phyloP scores from a whole-genome alignment of 331 rosid species.

The Quercus tomentella region DNA sequence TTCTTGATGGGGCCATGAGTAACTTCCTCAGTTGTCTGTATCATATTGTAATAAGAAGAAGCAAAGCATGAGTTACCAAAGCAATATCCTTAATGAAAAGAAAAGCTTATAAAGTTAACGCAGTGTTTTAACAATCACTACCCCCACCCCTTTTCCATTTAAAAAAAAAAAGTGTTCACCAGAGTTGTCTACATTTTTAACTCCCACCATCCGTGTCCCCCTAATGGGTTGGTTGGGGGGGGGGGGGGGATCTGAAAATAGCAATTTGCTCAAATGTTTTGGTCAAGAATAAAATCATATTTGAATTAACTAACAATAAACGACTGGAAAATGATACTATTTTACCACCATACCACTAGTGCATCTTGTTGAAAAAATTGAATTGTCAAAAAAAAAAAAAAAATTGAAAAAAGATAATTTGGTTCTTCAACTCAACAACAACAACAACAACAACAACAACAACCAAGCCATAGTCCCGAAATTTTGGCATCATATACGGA shows the following conservation, averaged over 20 bases:
- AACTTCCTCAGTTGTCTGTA: slow-evolving; percentile 43
- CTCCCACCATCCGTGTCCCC: neutral
- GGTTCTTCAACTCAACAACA: neutral
- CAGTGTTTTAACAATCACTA: neutral
- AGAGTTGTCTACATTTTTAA: neutral
- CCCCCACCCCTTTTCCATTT: slow-evolving; percentile 1
- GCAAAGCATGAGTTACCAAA: slow-evolving; percentile 21
- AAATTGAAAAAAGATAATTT: neutral
- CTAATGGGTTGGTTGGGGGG: neutral
- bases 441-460: no score
- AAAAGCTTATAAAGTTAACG: neutral
- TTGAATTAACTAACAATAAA: neutral
- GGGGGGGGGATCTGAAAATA: neutral
- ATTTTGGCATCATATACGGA: no score
- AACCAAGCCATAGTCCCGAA: no score
- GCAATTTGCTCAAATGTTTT: neutral
- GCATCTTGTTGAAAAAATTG: no score
- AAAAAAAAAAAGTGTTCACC: neutral
- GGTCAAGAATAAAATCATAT: neutral
- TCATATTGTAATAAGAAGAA: slow-evolving; percentile 16
- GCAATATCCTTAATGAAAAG: slow-evolving; percentile 7
- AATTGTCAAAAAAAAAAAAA: no score
- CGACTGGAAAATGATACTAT: neutral
- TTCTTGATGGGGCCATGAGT: slow-evolving; percentile 78
- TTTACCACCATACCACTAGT: no score